Base-by-base conservation (phyloP, 345 rosid species). In the Xanthoceras sorbifolium region DNA sequence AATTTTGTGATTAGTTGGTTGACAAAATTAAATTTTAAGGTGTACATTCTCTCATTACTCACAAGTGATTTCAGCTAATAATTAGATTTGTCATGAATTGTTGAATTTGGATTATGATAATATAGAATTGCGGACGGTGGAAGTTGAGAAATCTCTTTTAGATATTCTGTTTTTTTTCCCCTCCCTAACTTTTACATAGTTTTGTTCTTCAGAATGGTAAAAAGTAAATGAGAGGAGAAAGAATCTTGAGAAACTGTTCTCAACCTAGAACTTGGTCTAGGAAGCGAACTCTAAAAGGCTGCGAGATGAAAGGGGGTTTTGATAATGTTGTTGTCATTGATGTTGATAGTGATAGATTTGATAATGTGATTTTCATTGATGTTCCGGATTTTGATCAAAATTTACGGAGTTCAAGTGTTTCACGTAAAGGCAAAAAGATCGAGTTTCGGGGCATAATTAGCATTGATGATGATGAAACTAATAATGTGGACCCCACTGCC, bases 301-400 rank as follows among this genome's bases (percentile, higher is more conserved):
- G 85, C 69, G 69, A 69, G 54, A 82, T 73, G 61, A 81, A 83
- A 48, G 81, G 84, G 62, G 76, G 79, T 65, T 29, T 64, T 10
- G 85, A 90, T 70, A 83, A 91, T 82, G 77, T 89, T 78, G 85
- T 89, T 73, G 28, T 90, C 69, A 86, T 91, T 66, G 97, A 92
- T 79, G 92, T 90, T 76, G 92, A 89, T n/a, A 52, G 82, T 75
- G 91, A 89, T 75, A 68, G 46, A 10, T 28, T 31, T 34, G 91
- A 90, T 76, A 83, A 83, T 72, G 97, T 90, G 52, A 83, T 89
- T 60, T 72, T 86, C 73, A 71, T 92, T 55, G 97, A 94, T 83
- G 88, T 48, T 46, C 90, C 92, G 0, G 89, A 91, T n/a, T 70
- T 74, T 0, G 82, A 80, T 74, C 76, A 73, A 67, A 78, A 84